These are phyloP conservation scores for Penicillium palitans DNA, from an alignment of 2,329 filamentous ascomycete species.

Conservation along the genomic window DNA sequence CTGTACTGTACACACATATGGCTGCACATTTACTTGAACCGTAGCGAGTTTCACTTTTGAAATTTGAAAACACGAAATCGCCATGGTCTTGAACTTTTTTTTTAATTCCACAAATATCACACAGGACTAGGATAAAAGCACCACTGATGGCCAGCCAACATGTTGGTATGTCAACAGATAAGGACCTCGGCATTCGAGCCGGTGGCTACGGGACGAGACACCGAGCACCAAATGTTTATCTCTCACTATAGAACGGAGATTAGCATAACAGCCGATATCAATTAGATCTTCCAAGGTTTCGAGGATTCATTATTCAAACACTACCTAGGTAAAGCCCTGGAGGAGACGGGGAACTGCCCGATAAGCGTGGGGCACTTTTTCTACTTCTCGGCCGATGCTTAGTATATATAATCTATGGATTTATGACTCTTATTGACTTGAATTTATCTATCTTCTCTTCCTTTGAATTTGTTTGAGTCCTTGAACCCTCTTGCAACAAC, in stretches of 20 bases:
- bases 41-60: neutral
- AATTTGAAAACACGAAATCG: neutral
- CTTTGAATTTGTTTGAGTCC: neutral
- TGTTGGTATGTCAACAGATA: neutral
- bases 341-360: constrained; percentile 17
- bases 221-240: neutral
- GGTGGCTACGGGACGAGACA: neutral
- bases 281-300: too few species aligned
- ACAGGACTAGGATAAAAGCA: neutral
- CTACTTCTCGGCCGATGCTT: constrained; percentile 18
- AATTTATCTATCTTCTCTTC: neutral
- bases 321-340: neutral
- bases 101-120: neutral
- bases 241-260: neutral
- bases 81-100: neutral
- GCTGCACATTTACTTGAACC: neutral
- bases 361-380: constrained; percentile 12
- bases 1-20: neutral
- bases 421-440: constrained; percentile 8
- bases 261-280: neutral
- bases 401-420: constrained; percentile 6
- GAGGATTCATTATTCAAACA: neutral
- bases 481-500: neutral
- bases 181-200: neutral
- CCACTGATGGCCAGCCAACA: neutral